phyloP scores from a whole-genome alignment of 305 asterid species.

The Rubia occidens region DNA sequence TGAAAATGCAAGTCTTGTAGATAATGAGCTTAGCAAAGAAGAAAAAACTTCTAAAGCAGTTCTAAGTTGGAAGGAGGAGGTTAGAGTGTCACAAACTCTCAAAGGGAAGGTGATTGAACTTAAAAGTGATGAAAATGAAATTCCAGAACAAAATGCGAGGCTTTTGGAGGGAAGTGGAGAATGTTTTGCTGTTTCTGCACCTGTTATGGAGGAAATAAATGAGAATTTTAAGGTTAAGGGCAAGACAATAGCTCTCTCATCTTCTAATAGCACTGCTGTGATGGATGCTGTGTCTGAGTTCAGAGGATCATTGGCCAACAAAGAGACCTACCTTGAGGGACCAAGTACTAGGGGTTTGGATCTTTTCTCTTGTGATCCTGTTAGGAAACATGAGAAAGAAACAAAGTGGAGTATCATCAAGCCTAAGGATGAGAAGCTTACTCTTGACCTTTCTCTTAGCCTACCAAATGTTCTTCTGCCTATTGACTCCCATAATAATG shows the following conservation, averaged over 20 bases:
- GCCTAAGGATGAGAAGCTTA: slow-evolving; percentile 67
- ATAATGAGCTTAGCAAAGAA: slow-evolving; percentile 27
- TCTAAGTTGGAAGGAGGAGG: slow-evolving; percentile 39
- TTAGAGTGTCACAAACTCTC: slow-evolving; percentile 24
- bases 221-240: slow-evolving; percentile 58
- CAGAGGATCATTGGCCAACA: slow-evolving; percentile 25
- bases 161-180: slow-evolving; percentile 31
- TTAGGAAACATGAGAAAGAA: slow-evolving; percentile 52
- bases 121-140: slow-evolving; percentile 30
- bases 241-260: slow-evolving; percentile 41
- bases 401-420: slow-evolving; percentile 36
- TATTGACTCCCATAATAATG: slow-evolving; percentile 48
- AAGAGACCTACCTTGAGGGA: slow-evolving; percentile 52
- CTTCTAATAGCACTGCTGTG: slow-evolving; percentile 24
- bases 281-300: slow-evolving; percentile 35
- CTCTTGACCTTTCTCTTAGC: slow-evolving; percentile 97
- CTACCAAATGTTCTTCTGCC: slow-evolving; percentile 87
- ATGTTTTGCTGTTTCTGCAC: slow-evolving; percentile 21
- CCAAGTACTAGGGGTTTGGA: slow-evolving; percentile 70
- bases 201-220: slow-evolving; percentile 28
- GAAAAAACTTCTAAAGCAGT: slow-evolving; percentile 25
- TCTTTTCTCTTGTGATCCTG: slow-evolving; percentile 66
- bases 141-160: slow-evolving; percentile 26
- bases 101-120: slow-evolving; percentile 38
- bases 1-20: slow-evolving; percentile 29